Base-by-base conservation (phyloP, 768 basidiomycete genomes). In the Gloeopeniophorella convolvens region DNA sequence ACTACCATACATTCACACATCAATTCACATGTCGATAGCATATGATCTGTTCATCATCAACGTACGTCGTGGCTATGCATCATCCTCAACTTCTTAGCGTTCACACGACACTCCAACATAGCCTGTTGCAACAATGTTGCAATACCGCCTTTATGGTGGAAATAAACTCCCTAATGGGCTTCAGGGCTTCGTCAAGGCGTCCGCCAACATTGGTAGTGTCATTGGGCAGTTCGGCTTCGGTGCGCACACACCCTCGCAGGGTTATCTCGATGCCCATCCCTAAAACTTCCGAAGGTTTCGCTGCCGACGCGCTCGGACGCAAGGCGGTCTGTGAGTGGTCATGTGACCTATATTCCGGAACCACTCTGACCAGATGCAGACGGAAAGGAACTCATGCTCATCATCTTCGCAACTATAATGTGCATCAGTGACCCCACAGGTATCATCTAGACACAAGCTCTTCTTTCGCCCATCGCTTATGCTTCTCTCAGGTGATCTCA, bases 311-410 rank as follows among this genome's bases (percentile, higher is more conserved):
- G 11, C 59, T 84, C 3, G 85, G 85, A 5, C 78, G 85, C 12
- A 85, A 85, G 60, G 76, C 78, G 1, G 72, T 87, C 45, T 85
- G 80, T 82, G 37, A 46, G 71, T 51, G 0, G 6, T 26, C 16
- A 20, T 37, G 15, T 16, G 13, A 13, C 42, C 16, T 36, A 16
- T 7, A 24, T n/a, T 36, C 31, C 26, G 24, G 1, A 7, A 26
- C 16, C 5, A 34, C 15, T 45, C 5, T 18, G 11, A 4, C n/a
- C 10, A 9, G 20, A 2, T 24, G 8, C 61, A 80, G 82, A 86
- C 55, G 84, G 85, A 8, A 84, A 86, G 62, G 86, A 89, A 60
- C 74, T 89, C 44, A 83, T 88, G 77, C 68, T 89, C 50, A 86
- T 87, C 57, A 88, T 89, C 60, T 54, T 88, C 43, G 85, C 83